A percentile compares a stretch with the other conserved stretches of the same genome.
Conservation (phyloP, 495 filamentous ascomycete species). For the Penicillium angulare region DNA sequence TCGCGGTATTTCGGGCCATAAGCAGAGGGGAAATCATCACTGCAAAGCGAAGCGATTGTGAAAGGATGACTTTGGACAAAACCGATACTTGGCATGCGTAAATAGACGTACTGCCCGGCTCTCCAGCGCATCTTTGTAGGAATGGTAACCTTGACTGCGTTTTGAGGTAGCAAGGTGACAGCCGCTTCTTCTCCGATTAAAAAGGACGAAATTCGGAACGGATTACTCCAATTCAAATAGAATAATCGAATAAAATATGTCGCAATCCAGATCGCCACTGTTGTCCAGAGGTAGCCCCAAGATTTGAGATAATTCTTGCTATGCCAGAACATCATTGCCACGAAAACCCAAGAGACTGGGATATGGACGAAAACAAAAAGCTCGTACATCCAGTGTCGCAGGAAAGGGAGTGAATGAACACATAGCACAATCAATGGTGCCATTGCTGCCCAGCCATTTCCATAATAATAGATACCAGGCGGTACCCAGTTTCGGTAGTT, state of each 20-base stretch:
- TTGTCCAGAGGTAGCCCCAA: constrained; percentile 87
- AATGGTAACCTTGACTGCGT: constrained; percentile 89
- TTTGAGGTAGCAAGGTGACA: constrained; percentile 83
- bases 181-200: constrained; percentile 86
- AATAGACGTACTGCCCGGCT: constrained; percentile 91
- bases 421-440: constrained; percentile 79
- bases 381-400: constrained; percentile 70
- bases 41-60: constrained; percentile 87
- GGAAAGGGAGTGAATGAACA: constrained; percentile 72
- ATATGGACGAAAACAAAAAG: constrained; percentile 80
- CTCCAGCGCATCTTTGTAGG: constrained; percentile 91
- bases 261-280: constrained; percentile 71
- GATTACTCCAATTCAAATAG: constrained; percentile 85
- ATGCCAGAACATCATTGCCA: constrained; percentile 93
- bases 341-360: constrained; percentile 73
- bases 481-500: constrained; percentile 66
- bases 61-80: constrained; percentile 93
- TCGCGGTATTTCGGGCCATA: constrained; percentile 86
- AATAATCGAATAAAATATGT: constrained; percentile 65
- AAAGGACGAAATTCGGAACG: constrained; percentile 67
- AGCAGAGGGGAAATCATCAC: constrained; percentile 81
- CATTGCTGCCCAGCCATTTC: constrained; percentile 84
- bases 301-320: constrained; percentile 88
- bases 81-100: constrained; percentile 88
- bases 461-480: constrained; percentile 67